Percentiles rank a stretch among this genome's conserved stretches.
Conservation (phyloP, 345 rosid species). For the Cardamine chenopodiifolia region DNA sequence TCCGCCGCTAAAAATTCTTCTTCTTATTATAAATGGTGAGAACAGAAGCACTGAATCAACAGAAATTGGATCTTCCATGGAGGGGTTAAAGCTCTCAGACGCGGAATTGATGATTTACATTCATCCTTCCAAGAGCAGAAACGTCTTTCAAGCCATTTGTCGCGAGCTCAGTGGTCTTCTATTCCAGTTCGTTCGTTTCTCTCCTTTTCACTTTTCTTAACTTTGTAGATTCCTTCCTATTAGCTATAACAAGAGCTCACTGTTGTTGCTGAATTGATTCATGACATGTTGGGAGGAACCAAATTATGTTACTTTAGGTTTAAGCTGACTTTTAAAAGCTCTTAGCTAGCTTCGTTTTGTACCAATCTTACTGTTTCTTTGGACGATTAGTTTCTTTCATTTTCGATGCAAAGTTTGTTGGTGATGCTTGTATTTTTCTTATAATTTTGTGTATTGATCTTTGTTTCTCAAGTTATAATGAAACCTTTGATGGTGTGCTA, state of each 20-base stretch:
- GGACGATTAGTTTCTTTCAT: neutral
- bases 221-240: neutral
- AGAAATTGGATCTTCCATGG: constrained; percentile 47
- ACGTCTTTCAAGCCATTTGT: constrained; percentile 61
- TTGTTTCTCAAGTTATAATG: constrained; percentile 56
- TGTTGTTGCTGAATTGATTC: neutral
- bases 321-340: too few relatives aligned
- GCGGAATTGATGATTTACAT: constrained; percentile 63
- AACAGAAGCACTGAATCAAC: neutral
- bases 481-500: constrained; percentile 68
- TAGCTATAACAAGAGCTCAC: neutral
- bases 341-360: neutral
- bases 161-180: constrained; percentile 79
- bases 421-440: neutral
- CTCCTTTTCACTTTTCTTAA: neutral
- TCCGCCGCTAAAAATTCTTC: neutral
- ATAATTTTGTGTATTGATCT: neutral
- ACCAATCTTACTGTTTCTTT: neutral
- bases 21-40: neutral
- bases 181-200: constrained; percentile 70
- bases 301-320: neutral
- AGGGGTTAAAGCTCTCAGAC: constrained; percentile 65
- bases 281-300: neutral
- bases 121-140: constrained; percentile 67
- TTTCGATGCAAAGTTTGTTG: neutral